These are phyloP conservation scores for Plasmodium sp. DNA, from an alignment of 169 alveolate genomes.

Conservation along the genomic window DNA sequence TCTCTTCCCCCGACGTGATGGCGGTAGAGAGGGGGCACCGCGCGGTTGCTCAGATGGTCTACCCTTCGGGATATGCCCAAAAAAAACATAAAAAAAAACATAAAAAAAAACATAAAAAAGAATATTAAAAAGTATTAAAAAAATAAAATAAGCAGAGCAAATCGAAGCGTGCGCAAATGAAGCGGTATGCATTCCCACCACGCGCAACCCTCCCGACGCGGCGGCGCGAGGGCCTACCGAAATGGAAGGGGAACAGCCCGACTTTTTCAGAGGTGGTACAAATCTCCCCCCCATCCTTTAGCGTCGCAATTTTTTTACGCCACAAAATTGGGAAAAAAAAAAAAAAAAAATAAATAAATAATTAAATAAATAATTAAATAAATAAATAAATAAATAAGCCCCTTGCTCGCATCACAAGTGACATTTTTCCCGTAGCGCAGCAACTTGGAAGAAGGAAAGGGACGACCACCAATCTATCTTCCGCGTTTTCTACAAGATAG, in stretches of 20 bases:
- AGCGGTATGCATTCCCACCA: background rate
- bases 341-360: background rate
- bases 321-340: background rate
- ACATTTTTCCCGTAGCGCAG: background rate
- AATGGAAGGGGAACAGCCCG: background rate
- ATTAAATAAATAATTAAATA: too few relatives aligned
- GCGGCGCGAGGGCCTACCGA: background rate
- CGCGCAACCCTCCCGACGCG: background rate
- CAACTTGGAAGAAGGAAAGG: background rate
- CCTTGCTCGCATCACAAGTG: background rate
- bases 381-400: background rate
- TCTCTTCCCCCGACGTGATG: background rate
- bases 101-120: background rate
- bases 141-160: background rate
- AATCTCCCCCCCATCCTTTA: background rate
- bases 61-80: background rate
- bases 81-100: background rate
- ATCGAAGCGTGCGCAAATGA: background rate
- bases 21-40: background rate
- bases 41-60: background rate
- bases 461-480: background rate
- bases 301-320: background rate
- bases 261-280: background rate
- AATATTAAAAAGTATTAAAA: background rate
- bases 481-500: background rate